Conservation (phyloP, 139 green algal genomes). For the Chara braunii region DNA sequence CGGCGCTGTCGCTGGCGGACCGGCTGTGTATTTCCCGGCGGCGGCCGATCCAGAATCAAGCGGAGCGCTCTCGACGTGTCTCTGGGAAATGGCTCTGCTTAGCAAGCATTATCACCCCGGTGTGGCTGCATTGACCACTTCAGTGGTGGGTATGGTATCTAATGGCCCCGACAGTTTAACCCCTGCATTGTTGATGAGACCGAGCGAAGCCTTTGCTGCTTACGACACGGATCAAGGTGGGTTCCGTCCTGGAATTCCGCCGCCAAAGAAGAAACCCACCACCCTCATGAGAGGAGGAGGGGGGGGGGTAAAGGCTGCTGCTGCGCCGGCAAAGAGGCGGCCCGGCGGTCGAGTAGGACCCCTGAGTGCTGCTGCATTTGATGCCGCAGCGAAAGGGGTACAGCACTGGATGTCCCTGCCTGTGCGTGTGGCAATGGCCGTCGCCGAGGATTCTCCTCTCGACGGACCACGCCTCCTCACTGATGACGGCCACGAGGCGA, state of each 20-base stretch:
- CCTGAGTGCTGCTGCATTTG: background rate
- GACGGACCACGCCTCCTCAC: too few species aligned
- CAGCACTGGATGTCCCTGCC: too few species aligned
- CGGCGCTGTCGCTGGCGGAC: slow-evolving; percentile 2
- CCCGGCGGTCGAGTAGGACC: background rate
- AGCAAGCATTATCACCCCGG: slow-evolving; percentile 33
- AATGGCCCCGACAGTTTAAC: background rate
- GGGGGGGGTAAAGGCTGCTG: too few species aligned
- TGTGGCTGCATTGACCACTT: too few species aligned
- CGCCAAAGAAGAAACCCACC: slow-evolving; percentile 3
- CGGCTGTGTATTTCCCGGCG: background rate
- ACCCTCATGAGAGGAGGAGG: too few species aligned
- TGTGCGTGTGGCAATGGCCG: too few species aligned
- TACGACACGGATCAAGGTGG: slow-evolving; percentile 19
- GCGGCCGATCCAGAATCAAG: slow-evolving; percentile 22
- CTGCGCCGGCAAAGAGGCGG: background rate
- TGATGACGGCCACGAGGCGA: background rate
- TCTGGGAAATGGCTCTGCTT: slow-evolving; percentile 43
- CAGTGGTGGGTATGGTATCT: too few species aligned
- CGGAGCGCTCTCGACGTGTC: slow-evolving; percentile 22
- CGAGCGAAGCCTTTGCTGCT: background rate
- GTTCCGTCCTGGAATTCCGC: slow-evolving; percentile 17
- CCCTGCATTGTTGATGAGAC: background rate
- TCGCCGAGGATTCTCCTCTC: too few species aligned
- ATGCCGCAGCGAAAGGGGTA: slow-evolving; percentile 5